Base-by-base conservation (phyloP, 225 moss, liverwort and hornwort species). In the Pseudoscleropodium purum region DNA sequence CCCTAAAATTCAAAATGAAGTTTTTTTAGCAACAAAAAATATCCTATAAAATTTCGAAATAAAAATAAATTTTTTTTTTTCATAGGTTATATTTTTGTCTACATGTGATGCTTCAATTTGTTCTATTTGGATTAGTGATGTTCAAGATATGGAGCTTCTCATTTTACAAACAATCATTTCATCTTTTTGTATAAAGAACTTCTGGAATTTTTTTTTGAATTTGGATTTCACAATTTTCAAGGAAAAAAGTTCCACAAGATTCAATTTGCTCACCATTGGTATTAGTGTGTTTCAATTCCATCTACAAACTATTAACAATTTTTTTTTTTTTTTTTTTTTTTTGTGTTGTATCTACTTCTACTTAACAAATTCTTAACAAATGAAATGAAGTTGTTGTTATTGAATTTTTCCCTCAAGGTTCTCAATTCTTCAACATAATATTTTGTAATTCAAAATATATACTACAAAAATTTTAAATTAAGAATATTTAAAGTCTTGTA, bases 101-200 rank as follows among this genome's bases (percentile, higher is more conserved):
- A 9, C 0, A 41, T 41, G 0, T 2, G 26, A 41, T 15, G 5
- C 15, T 41, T 26, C 0, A 3, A 25, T 25, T 25, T 5, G 15
- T 41, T 70, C 1, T 3, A 39, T 70, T 25, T 70, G 25, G 25
- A 70, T 39, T 24, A 37, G 20, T 13, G 4, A 23, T 69, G 39
- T n/a, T 13, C 3, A 24, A 39, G 4, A 24, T 24, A n/a, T 24
- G 1, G 4, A 69, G 13, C 13, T 69, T 69, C 1, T 24, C 24
- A 1, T 7, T 7, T 39, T 14, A 8, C 1, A 70, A 15, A 15
- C 15, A 70, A 25, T 25, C 10, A 70, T 39, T 70, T 14, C 25
- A 8, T 14, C 0, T 25, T 70, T 68, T n/a, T n/a, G n/a, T n/a
- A n/a, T n/a, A n/a, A n/a, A n/a, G n/a, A n/a, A n/a, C n/a, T n/a